Conservation (phyloP, 345 rosid species). For the Gossypium sturtianum region DNA sequence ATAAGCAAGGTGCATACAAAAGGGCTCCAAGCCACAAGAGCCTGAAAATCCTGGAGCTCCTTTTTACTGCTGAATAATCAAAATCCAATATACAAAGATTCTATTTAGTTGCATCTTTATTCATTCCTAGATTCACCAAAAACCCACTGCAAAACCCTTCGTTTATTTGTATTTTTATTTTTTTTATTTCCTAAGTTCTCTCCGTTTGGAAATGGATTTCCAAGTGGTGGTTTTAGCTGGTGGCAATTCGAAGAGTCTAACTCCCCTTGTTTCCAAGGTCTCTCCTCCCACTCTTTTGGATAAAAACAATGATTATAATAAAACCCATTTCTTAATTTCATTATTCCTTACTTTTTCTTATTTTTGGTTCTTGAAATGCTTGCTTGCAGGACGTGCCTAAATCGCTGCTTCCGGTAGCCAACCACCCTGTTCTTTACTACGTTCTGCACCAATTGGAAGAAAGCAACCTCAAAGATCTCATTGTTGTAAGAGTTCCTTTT, state of each 20-base stretch:
- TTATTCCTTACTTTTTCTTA: no score
- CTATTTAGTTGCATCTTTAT: no score
- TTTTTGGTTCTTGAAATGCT: no score
- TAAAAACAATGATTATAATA: no score
- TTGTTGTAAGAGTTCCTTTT: slow-evolving; percentile 42
- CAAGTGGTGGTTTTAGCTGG: slow-evolving; percentile 93
- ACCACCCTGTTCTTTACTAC: slow-evolving; percentile 82
- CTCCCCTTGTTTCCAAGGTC: slow-evolving; percentile 87
- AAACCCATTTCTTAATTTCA: background rate
- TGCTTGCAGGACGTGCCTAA: slow-evolving; percentile 78
- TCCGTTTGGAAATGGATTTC: slow-evolving; percentile 52
- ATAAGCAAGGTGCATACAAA: no score
- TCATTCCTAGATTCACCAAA: background rate
- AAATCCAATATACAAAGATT: no score
- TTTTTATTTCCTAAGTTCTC: background rate
- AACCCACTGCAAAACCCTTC: background rate
- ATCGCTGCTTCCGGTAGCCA: slow-evolving; percentile 89
- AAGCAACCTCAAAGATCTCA: slow-evolving; percentile 79
- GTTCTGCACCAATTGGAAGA: slow-evolving; percentile 74
- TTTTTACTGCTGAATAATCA: no score
- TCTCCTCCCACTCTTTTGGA: background rate
- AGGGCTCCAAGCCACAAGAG: no score
- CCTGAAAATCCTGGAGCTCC: no score
- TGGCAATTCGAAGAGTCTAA: slow-evolving; percentile 65
- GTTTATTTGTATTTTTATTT: background rate